phyloP scores from a whole-genome alignment of 1,139 yeast species.

The Taiozyma sp. region DNA sequence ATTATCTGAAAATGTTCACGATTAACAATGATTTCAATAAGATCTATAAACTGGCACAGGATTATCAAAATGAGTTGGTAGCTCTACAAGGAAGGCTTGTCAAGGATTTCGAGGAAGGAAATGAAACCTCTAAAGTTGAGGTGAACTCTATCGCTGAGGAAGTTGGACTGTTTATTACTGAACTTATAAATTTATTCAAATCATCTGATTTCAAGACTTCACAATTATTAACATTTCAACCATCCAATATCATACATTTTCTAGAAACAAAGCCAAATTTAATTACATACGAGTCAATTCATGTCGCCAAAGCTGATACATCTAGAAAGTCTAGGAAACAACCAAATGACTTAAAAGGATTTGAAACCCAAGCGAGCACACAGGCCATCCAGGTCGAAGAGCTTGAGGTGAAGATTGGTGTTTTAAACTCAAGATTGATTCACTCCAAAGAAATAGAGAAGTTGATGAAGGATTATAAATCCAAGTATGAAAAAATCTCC shows the following conservation, averaged over 20 bases:
- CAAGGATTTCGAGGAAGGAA: not conserved
- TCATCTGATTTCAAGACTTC: not conserved
- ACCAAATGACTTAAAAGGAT: not conserved
- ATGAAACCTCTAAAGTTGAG: not conserved
- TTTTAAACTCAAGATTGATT: constrained; percentile 36
- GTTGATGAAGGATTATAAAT: constrained; percentile 11
- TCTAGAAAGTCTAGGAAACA: not conserved
- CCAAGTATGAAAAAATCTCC: constrained; percentile 5
- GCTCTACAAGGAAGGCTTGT: not conserved
- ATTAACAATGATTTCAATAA: not conserved
- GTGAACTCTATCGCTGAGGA: not conserved
- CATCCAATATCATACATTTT: not conserved
- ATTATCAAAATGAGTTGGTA: not conserved
- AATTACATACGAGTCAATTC: not conserved
- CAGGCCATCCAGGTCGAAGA: constrained; percentile 18
- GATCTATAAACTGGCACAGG: not conserved
- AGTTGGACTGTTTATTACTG: not conserved
- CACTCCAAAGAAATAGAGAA: constrained; percentile 12
- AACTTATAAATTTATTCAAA: not conserved
- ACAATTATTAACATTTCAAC: not conserved
- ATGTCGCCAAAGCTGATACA: not conserved
- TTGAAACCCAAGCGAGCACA: not conserved
- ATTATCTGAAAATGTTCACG: not conserved
- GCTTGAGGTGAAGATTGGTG: constrained; percentile 33
- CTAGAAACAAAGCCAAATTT: not conserved